Evolutionary conservation across 192 early-diverging fungal genomes (phyloP), one percentile per base, ranked within the genome.

Genomic region (Phlyctochytrium arcticum): DNA sequence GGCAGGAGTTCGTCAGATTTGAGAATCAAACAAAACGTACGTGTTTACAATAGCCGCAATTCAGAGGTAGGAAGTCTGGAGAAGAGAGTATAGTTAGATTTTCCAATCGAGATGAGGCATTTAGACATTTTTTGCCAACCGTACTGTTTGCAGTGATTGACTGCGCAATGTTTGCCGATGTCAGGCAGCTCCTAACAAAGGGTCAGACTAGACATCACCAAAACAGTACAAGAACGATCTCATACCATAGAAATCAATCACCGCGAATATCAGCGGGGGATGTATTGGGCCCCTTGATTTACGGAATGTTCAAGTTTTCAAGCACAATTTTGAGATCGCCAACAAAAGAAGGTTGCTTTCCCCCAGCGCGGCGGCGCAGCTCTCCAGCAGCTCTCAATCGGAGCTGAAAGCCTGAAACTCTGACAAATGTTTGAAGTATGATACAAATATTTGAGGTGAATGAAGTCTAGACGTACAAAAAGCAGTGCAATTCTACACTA

Each of bases 171-270:
- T 29, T 48, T 33, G 2, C 68, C 68, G 6, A 65, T 6, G 36
- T 62, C 36, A 12, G 58, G 67, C 6, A 69, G 58, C 29, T 69
- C 67, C 67, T 60, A n/a, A n/a, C n/a, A n/a, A n/a, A n/a, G n/a
- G n/a, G n/a, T n/a, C n/a, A n/a, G n/a, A n/a, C n/a, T n/a, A n/a
- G n/a, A n/a, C n/a, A n/a, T n/a, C n/a, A n/a, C n/a, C n/a, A 44
- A 19, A 44, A 12, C 39, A 12, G 39, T 44, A 44, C 12, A 44
- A 19, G 15, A 44, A 2, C 1, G 21, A n/a, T 44, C 21, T 12
- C 12, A 2, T n/a, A 44, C 15, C 39, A n/a, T n/a, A 44, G 39
- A n/a, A 44, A 12, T 0, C 21, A 0, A n/a, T 19, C 39, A n/a
- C n/a, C 37, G 9, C 9, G n/a, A 42, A 42, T 42, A 10, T 42